phyloP scores from a whole-genome alignment of 2,329 filamentous ascomycete genomes.

The Cytospora chrysosperma region DNA sequence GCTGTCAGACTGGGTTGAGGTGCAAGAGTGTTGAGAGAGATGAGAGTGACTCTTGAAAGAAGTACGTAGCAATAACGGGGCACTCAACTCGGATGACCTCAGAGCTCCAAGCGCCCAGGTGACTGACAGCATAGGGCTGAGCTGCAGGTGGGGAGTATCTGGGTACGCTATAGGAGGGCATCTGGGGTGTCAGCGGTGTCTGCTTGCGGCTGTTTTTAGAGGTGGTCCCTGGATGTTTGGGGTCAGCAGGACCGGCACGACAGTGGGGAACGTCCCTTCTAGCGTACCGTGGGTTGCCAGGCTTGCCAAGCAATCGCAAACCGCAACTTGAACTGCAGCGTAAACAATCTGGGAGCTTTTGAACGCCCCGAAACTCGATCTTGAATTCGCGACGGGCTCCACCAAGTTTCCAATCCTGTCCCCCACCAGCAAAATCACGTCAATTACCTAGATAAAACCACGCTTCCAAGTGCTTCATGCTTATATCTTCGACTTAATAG shows the following conservation, averaged over 20 bases:
- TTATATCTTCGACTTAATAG: constrained; percentile 13
- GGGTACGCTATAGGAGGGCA: no score
- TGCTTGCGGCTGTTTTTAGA: no score
- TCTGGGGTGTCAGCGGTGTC: not conserved
- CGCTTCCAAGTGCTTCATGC: constrained; percentile 16
- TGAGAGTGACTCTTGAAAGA: not conserved
- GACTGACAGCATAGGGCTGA: constrained; percentile 17
- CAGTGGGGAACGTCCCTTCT: not conserved
- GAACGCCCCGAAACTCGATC: no score
- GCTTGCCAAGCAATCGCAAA: not conserved
- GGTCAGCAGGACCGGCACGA: not conserved
- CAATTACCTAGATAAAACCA: constrained; percentile 29
- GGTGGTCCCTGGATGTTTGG: not conserved
- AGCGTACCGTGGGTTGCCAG: not conserved
- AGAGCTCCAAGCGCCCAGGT: constrained; percentile 2
- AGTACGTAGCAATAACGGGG: not conserved
- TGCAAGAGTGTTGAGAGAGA: not conserved
- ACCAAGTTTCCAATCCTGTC: not conserved
- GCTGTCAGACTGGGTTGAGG: not conserved
- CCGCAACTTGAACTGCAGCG: not conserved
- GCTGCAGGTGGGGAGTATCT: not conserved
- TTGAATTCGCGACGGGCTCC: not conserved
- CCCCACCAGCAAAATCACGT: not conserved
- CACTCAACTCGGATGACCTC: constrained; percentile 8
- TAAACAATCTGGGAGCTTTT: constrained; percentile 13